Base-by-base conservation (phyloP, 2,329 filamentous ascomycete genomes). In the Monilinia fructicola region DNA sequence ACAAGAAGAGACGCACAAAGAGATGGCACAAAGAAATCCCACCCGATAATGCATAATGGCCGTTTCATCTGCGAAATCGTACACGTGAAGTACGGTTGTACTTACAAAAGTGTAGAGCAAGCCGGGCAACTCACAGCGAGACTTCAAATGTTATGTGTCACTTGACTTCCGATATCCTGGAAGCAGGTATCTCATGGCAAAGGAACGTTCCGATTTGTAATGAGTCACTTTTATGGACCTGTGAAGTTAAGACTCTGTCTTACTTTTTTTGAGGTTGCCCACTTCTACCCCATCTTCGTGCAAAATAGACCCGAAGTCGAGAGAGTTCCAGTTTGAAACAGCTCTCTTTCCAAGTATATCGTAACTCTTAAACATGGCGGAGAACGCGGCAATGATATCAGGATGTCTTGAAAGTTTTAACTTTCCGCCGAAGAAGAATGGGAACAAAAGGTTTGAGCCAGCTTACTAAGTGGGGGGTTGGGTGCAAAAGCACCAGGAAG, bases 121-220 rank as follows among this genome's bases (percentile, higher is more conserved):
- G 28, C 28, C 58, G 21, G 58, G 44, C 58, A 61, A 48, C n/a
- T 42, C 40, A 40, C n/a, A 38, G 58, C 58, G 14, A 50, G 16
- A 38, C 28, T 50, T 35, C 46, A 50, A 26, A 23, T 14, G 21
- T 35, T 52, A 23, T 53, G 64, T 66, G 48, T 66, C 64, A 66
- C 64, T 66, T 66, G 64, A 66, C 64, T 66, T 54, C 64, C 64
- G 55, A 42, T 65, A 65, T 61, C 64, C 64, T 65, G 64, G 64
- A 66, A 66, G 23, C 53, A 64, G 53, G 50, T 66, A 66, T 66
- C 64, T 66, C 64, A 58, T 66, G 64, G 64, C 46, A 48, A 63
- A 53, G 52, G 35, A 46, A 64, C 42, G 44, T 64, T 59, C 46
- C 40, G 18, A 65, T 67, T 65, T 64, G 44, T 58, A 50, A 56